Evolutionary conservation across 2,329 filamentous ascomycete genomes (phyloP), one percentile per base, ranked within the genome.

Genomic region (Alternaria conjuncta): DNA sequence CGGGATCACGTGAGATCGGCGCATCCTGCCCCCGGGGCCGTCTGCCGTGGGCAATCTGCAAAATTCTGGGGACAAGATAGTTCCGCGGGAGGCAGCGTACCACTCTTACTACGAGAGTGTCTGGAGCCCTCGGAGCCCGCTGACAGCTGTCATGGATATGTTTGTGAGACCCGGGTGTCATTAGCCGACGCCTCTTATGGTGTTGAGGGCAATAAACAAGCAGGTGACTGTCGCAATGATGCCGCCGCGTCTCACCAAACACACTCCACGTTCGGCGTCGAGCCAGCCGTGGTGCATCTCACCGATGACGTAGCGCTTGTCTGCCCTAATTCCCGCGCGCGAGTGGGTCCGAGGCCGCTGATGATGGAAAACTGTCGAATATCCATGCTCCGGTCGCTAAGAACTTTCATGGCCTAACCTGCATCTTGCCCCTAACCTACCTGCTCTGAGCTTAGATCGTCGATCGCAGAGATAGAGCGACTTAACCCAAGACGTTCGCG

Each of bases 391-490:
- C 54, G 45, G 61, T 49, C 46, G 50, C 57, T 57, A 46, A 63
- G 28, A 60, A 36, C 53, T 55, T 57, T 61, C 53, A 43, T 57
- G 25, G 60, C 45, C 46, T 61, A 25, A 55, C 54, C 55, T 44
- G 55, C 51, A 28, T 45, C 63, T 15, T 49, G 41, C 55, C 25
- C 46, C 46, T 65, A 49, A 67, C 68, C 68, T 56, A 21, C 68
- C 58, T 25, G n/a, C 56, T 36, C 32, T 5, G 62, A 41, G 69
- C 13, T 44, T 51, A 57, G 58, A 61, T 62, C 60, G 69, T 56
- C 68, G 69, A 71, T 71, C 69, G 5, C 43, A 61, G 43, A 55
- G 30, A 43, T 49, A 21, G 32, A 18, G 49, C 50, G n/a, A 41
- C 32, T 50, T 50, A 60, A 30, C 56, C 49, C 32, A 59, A 60